Conservation (phyloP, 257 asterid species). For the Fraxinus cuspidata region DNA sequence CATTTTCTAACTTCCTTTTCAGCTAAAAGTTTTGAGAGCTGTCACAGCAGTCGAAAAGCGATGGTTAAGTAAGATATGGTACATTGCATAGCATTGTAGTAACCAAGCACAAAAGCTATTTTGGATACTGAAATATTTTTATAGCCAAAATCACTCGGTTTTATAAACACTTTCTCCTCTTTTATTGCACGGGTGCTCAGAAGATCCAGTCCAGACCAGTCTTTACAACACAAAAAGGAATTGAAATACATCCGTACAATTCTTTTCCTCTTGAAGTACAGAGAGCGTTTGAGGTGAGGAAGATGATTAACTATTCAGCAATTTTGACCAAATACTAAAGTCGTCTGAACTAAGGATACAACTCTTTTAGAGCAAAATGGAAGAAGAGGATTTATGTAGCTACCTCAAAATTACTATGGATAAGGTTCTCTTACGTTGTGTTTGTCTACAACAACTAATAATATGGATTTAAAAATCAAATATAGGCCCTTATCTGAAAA, state of each 20-base stretch:
- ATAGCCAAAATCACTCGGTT: neutral
- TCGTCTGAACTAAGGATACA: neutral
- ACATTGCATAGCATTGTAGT: slow-evolving; percentile 3
- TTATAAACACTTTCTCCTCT: neutral
- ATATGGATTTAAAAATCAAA: neutral
- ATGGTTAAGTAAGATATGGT: slow-evolving; percentile 1
- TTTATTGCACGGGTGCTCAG: neutral
- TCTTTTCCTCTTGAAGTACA: neutral
- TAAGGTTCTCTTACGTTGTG: neutral
- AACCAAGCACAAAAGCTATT: neutral
- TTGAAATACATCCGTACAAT: neutral
- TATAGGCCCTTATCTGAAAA: neutral
- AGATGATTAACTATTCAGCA: neutral
- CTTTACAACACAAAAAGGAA: neutral
- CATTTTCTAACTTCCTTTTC: slow-evolving; percentile 7
- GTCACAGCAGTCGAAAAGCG: neutral
- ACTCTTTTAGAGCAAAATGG: neutral
- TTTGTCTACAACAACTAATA: neutral
- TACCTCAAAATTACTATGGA: neutral
- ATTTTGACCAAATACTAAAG: neutral
- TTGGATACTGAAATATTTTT: neutral
- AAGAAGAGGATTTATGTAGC: neutral
- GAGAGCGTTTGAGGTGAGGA: neutral
- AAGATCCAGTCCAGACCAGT: neutral
- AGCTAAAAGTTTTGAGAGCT: neutral